phyloP scores from a whole-genome alignment of 768 basidiomycete species.

The Rhodocollybia butyracea region DNA sequence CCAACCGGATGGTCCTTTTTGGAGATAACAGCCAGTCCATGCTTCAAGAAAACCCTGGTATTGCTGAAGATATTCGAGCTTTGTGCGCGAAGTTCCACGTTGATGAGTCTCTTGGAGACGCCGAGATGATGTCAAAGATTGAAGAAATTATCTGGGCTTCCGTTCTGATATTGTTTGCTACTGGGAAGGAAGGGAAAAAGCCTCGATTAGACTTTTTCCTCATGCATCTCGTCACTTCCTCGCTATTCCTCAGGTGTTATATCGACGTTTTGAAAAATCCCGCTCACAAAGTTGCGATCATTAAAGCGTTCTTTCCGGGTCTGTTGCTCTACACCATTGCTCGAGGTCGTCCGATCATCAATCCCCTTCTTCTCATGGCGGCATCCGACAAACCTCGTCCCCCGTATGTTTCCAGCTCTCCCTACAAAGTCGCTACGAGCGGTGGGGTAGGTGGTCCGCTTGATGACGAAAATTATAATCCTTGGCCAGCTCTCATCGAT shows the following conservation, averaged over 20 bases:
- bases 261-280: constrained; percentile 28
- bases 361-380: constrained; percentile 43
- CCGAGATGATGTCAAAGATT: constrained; percentile 36
- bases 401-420: constrained; percentile 17
- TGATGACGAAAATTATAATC: constrained; percentile 39
- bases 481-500: constrained; percentile 49
- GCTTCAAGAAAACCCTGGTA: constrained; percentile 32
- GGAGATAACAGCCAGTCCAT: constrained; percentile 30
- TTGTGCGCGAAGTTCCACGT: constrained; percentile 40
- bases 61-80: constrained; percentile 41
- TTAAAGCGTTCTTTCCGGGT: constrained; percentile 39
- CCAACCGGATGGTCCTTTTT: constrained; percentile 43
- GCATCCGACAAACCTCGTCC: constrained; percentile 40
- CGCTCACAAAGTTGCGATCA: constrained; percentile 38
- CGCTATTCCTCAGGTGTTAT: constrained; percentile 46
- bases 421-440: constrained; percentile 12
- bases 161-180: constrained; percentile 45
- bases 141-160: constrained; percentile 50
- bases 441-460: constrained; percentile 34
- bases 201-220: constrained; percentile 57
- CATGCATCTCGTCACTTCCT: constrained; percentile 54
- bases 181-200: constrained; percentile 41
- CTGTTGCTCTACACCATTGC: constrained; percentile 32
- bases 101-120: constrained; percentile 24
- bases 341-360: constrained; percentile 53